phyloP scores from a whole-genome alignment of 1,284 basidiomycete species.

The Rhodotorula sp. region DNA sequence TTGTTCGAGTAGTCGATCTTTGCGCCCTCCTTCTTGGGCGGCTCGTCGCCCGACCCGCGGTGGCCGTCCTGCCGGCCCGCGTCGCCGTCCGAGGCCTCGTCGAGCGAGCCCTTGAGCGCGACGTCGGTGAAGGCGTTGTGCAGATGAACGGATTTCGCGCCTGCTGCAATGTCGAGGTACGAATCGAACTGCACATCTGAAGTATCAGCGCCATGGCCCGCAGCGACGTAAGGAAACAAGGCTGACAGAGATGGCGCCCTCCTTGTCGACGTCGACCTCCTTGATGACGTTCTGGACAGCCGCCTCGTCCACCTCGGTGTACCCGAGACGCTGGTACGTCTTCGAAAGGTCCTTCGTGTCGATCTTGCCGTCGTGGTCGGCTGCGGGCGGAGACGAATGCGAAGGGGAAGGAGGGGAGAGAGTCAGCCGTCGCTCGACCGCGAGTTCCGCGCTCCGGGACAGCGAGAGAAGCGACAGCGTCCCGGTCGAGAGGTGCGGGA shows the following conservation, averaged over 20 bases:
- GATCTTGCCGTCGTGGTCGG: constrained; percentile 39
- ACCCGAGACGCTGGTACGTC: constrained; percentile 29
- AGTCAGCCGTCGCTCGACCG: too few species aligned
- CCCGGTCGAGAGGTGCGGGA: too few species aligned
- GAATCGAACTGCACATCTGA: constrained; percentile 63
- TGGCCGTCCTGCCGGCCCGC: constrained; percentile 49
- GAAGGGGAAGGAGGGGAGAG: background rate
- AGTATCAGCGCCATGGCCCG: too few species aligned
- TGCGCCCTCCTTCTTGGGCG: constrained; percentile 36
- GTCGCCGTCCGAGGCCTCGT: constrained; percentile 1
- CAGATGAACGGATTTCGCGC: constrained; percentile 69
- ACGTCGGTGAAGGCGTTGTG: constrained; percentile 54
- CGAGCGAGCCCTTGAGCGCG: constrained; percentile 7
- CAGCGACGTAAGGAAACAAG: background rate
- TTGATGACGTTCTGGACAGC: constrained; percentile 20
- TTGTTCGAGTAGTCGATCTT: constrained; percentile 56
- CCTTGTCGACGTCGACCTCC: constrained; percentile 40
- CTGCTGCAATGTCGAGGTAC: constrained; percentile 68
- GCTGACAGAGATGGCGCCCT: constrained; percentile 30
- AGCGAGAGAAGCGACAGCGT: too few species aligned
- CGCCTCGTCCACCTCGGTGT: constrained; percentile 17
- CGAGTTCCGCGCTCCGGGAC: too few species aligned
- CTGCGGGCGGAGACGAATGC: background rate
- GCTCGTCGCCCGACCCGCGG: background rate
- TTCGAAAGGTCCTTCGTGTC: constrained; percentile 19